Base-by-base conservation (phyloP, 2,329 filamentous ascomycete genomes). In the Alternaria dauci region DNA sequence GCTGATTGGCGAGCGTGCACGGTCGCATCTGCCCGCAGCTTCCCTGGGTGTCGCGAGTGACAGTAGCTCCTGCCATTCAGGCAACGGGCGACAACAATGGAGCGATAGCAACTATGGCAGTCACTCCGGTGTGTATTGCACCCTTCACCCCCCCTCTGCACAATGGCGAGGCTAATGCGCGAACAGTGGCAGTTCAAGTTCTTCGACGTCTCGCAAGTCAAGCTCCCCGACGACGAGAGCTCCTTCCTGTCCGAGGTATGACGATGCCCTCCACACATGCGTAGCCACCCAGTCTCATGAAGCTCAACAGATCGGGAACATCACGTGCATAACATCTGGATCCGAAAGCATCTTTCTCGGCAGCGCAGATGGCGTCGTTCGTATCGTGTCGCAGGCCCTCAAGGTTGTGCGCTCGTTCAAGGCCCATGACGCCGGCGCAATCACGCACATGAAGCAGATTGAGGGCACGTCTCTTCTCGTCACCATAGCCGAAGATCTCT, bases 141-240 rank as follows among this genome's bases (percentile, higher is more conserved):
- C 32, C 39, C 30, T 48, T 44, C 42, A 48, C 39, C 25, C 23
- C 11, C 16, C 16, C 44, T 26, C 26, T 48, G 16, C 25, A 61
- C 6, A 11, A 66, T 66, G 63, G 47, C 62, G 20, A 52, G 20
- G 69, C 75, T 78, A 63, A 78, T 55, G 18, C 55, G 46, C 14
- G 55, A 54, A 46, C 67, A 97, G 94, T 98, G 95, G 94, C 97
- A 97, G 91, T 99, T 99, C 84, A 94, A 96, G 86, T 99, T 99
- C 89, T 98, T 99, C 87, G 93, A 97, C 81, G 93, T 96, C 79
- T 89, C 89, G 77, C 90, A 91, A 77, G 89, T 97, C 79, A 88
- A 90, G 75, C 86, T 94, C 72, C 87, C 86, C 70, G 91, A 96
- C 78, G 90, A 90, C 74, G 92, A 96, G 76, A 90, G 88, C 76